phyloP scores from a whole-genome alignment of 768 basidiomycete species.

The Boletus insuetus region DNA sequence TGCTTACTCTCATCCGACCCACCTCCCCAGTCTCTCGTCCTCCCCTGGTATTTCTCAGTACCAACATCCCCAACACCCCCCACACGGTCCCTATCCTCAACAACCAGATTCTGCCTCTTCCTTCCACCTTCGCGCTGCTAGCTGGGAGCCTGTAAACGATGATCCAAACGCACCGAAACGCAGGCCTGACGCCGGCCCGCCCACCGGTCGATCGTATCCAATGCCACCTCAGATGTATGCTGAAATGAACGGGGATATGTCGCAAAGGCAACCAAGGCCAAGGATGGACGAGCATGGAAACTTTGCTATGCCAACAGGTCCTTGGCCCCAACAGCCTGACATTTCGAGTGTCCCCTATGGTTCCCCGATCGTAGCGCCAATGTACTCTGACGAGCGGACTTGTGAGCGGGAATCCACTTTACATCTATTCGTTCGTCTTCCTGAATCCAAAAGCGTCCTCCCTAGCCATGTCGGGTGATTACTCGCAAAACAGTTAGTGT shows the following conservation, averaged over 20 bases:
- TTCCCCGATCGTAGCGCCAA: constrained; percentile 42
- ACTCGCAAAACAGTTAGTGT: constrained; percentile 42
- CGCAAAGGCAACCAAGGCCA: constrained; percentile 24
- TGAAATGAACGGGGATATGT: constrained; percentile 35
- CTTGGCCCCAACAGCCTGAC: constrained; percentile 36
- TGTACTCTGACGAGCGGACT: constrained; percentile 59
- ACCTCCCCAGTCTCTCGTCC: constrained; percentile 26
- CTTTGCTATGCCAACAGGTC: constrained; percentile 28
- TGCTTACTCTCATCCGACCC: constrained; percentile 30
- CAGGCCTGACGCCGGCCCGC: constrained; percentile 33
- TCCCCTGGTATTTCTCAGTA: constrained; percentile 25
- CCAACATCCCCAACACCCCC: constrained; percentile 29
- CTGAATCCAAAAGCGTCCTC: constrained; percentile 18
- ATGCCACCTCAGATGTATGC: constrained; percentile 33
- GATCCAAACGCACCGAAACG: constrained; percentile 36
- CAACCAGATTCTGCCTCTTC: constrained; percentile 32
- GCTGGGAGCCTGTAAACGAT: constrained; percentile 46
- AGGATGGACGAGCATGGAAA: constrained; percentile 32
- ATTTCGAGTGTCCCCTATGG: constrained; percentile 39
- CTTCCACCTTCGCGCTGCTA: constrained; percentile 62
- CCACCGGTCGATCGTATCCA: constrained; percentile 34
- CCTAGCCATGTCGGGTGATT: constrained; percentile 44
- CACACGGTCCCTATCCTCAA: constrained; percentile 25
- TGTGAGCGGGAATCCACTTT: constrained; percentile 36
- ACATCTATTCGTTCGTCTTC: constrained; percentile 8